Base-by-base conservation (phyloP, 78 protist genomes). In the Chrysochromulina tobinii region DNA sequence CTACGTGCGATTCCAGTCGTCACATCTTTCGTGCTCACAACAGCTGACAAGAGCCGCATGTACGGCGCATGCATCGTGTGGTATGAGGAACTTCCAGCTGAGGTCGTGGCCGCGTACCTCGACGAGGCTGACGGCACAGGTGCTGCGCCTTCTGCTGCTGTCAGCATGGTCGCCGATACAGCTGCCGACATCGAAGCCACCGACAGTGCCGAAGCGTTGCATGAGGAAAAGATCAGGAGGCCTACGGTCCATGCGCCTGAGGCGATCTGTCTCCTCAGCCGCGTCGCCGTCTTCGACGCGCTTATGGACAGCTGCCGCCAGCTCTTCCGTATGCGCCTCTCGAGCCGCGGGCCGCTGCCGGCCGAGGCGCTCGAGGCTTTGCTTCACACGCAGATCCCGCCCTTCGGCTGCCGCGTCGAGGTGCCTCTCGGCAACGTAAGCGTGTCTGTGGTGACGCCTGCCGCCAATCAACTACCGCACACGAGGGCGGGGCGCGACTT, bases 21-120 rank as follows among this genome's bases (percentile, higher is more conserved):
- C 54, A 75, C 54, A 21, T 75, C 84, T n/a, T 75, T 75, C 25
- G 84, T 75, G 57, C 84, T 75, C 58, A 75, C 84, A 1, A 23
- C 84, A 4, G 55, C n/a, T 5, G 84, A 75, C 27, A 3, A 15
- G 20, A 15, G 58, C n/a, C 84, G 84, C 23, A 50, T 75, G 84
- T 75, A 75, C 84, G 84, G 84, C 58, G 84, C 55, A n/a, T 75
- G 84, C 84, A 75, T 75, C 57, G 55, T 50, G 25, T 75, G 84
- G 84, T 69, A 69, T 51, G 79, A 69, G 79, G 51, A 3, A 6
- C 79, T 69, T 5, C 79, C 79, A 1, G 14, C 27, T 14, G 51
- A 18, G 17, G 79, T 69, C 3, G 51, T 69, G 6, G 14, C 4
- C 23, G 14, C 51, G 23, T 69, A 1, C 51, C 11, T 69, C 8